Conservation (phyloP, 164 flowering plant species). For the Macadamia integrifolia region DNA sequence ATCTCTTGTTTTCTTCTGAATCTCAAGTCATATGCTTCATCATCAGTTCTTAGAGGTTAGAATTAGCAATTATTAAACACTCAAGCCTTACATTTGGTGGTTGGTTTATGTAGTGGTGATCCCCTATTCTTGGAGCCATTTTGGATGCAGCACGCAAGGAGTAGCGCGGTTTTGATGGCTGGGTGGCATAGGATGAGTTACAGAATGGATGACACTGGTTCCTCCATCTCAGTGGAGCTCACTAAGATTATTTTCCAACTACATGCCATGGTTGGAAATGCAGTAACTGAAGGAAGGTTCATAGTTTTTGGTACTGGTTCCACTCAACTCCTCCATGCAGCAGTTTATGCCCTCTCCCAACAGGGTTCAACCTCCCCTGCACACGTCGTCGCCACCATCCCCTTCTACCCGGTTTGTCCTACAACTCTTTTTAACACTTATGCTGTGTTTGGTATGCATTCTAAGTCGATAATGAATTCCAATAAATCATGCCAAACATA, state of each 20-base stretch:
- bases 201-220: conserved; percentile 6
- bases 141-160: conserved; percentile 46
- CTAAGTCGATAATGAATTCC: no score
- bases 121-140: conserved; percentile 66
- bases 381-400: conserved; percentile 49
- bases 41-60: no score
- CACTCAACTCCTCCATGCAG: conserved; percentile 64
- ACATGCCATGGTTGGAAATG: conserved; percentile 55
- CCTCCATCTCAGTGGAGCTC: conserved; percentile 30
- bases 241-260: conserved; percentile 34
- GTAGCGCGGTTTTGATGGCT: conserved; percentile 38
- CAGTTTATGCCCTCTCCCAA: conserved; percentile 51
- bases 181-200: conserved; percentile 84
- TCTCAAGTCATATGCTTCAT: no score
- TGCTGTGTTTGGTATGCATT: no score
- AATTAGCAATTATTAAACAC: no score
- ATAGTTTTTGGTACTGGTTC: conserved; percentile 68
- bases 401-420: conserved; percentile 44
- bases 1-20: no score
- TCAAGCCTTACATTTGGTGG: no score
- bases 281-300: conserved; percentile 39
- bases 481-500: no score
- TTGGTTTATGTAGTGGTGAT: conserved; percentile 40
- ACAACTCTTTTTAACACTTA: not conserved
- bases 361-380: conserved; percentile 26